phyloP scores from a whole-genome alignment of 768 basidiomycete species.

The Sistotremastrum niveocremeum region DNA sequence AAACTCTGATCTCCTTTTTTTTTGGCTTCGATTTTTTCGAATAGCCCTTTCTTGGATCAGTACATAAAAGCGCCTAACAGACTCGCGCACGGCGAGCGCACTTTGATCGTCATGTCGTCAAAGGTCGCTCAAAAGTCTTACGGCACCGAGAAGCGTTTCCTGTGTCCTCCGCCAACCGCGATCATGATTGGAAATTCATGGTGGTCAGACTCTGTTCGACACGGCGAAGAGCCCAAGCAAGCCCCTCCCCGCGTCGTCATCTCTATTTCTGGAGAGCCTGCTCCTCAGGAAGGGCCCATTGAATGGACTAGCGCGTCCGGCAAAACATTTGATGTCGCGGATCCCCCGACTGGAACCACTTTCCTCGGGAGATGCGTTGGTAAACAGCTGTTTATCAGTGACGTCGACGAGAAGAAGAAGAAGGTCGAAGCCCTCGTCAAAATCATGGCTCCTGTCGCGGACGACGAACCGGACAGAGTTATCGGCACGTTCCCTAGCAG shows the following conservation, averaged over 20 bases:
- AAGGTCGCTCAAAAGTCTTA: slow-evolving; percentile 97
- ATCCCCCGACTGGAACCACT: slow-evolving; percentile 70
- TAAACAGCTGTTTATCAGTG: slow-evolving; percentile 90
- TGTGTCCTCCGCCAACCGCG: slow-evolving; percentile 88
- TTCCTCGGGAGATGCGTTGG: slow-evolving; percentile 89
- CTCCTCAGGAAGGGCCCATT: slow-evolving; percentile 71
- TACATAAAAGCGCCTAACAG: slow-evolving; percentile 78
- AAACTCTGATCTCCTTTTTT: slow-evolving; percentile 10
- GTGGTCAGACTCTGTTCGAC: slow-evolving; percentile 75
- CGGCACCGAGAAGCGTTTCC: slow-evolving; percentile 90
- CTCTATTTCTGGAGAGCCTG: slow-evolving; percentile 83
- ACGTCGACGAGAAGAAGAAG: slow-evolving; percentile 90
- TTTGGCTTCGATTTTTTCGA: slow-evolving; percentile 8
- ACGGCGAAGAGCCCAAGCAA: slow-evolving; percentile 61
- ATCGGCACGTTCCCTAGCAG: slow-evolving; percentile 85
- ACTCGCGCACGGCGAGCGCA: slow-evolving; percentile 82
- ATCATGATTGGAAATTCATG: slow-evolving; percentile 89
- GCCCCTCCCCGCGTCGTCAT: slow-evolving; percentile 74
- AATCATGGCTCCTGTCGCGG: slow-evolving; percentile 66
- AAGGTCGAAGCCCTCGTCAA: slow-evolving; percentile 89
- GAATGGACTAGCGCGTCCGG: slow-evolving; percentile 83
- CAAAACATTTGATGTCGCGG: slow-evolving; percentile 68
- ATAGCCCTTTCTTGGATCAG: slow-evolving; percentile 68
- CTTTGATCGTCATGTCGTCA: slow-evolving; percentile 94
- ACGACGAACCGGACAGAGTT: slow-evolving; percentile 69